Conservation (phyloP, 768 basidiomycete species). For the Obba rivulosa region DNA sequence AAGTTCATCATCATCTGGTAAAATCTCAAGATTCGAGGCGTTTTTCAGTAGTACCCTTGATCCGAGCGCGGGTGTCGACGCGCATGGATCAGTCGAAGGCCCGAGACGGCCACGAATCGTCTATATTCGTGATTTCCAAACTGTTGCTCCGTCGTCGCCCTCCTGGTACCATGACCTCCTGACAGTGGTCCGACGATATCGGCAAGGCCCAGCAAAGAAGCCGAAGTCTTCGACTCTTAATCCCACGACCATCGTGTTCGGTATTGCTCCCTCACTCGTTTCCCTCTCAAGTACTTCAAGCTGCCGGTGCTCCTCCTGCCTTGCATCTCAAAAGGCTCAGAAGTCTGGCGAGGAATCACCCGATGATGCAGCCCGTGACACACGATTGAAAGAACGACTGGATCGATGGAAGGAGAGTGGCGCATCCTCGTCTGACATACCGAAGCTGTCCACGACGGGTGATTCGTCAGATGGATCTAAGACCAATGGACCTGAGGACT, state of each 20-base stretch:
- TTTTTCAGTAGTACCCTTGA: no score
- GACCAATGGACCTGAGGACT: constrained; percentile 21
- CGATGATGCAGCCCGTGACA: constrained; percentile 65
- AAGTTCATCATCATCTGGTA: constrained; percentile 39
- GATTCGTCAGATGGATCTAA: constrained; percentile 33
- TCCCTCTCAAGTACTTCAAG: constrained; percentile 31
- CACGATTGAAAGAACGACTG: constrained; percentile 64
- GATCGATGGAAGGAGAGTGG: constrained; percentile 71
- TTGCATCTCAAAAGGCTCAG: constrained; percentile 38
- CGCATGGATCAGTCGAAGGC: constrained; percentile 11
- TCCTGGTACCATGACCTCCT: constrained; percentile 81
- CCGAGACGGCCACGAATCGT: constrained; percentile 60
- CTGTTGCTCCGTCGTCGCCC: constrained; percentile 64
- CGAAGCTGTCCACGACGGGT: constrained; percentile 37
- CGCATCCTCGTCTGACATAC: constrained; percentile 48
- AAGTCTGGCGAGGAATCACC: constrained; percentile 56
- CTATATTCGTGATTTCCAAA: constrained; percentile 79
- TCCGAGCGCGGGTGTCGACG: no score
- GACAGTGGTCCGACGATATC: constrained; percentile 69
- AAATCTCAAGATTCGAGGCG: no score
- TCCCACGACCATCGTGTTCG: constrained; percentile 85
- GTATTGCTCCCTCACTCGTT: constrained; percentile 75
- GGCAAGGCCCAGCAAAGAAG: constrained; percentile 57
- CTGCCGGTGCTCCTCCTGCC: constrained; percentile 23
- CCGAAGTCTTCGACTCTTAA: constrained; percentile 55